Conservation (phyloP, 176 grass and related monocot species). For the Cenchrus purpureus region DNA sequence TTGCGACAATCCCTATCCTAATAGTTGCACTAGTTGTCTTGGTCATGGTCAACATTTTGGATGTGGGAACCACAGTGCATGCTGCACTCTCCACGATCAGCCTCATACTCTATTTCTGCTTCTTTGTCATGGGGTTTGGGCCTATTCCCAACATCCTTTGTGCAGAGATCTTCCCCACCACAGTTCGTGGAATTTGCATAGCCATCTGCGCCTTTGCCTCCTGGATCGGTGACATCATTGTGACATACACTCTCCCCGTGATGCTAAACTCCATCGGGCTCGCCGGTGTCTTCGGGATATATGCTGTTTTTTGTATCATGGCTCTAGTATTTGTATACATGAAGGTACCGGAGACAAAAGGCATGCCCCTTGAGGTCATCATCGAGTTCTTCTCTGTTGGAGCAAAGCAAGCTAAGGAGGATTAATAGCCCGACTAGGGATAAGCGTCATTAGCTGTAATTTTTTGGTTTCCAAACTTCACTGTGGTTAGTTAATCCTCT, state of each 20-base stretch:
- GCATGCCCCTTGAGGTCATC: conserved; percentile 97
- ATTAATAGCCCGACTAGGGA: conserved; percentile 40
- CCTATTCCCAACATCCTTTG: conserved; percentile 92
- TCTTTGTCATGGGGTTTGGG: conserved; percentile 95
- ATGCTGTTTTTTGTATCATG: conserved; percentile 62
- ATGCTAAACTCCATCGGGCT: conserved; percentile 79
- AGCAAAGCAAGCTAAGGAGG: conserved; percentile 58
- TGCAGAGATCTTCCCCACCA: conserved; percentile 93
- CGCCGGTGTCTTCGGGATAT: conserved; percentile 89
- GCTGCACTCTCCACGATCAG: conserved; percentile 73
- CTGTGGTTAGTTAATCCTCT: not conserved
- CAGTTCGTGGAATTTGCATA: conserved; percentile 87
- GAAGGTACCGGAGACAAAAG: conserved; percentile 96
- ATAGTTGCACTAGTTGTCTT: conserved; percentile 70
- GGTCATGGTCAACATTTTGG: conserved; percentile 70
- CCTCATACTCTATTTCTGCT: conserved; percentile 89
- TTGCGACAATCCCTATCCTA: conserved; percentile 83
- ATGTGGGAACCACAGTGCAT: conserved; percentile 70
- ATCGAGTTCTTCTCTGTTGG: conserved; percentile 92
- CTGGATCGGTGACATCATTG: conserved; percentile 88
- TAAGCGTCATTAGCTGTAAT: not conserved
- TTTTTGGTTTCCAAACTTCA: conserved; percentile 21
- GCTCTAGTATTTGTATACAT: conserved; percentile 78
- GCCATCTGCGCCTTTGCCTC: conserved; percentile 79
- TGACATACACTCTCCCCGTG: conserved; percentile 85